A percentile compares a stretch with the other conserved stretches of the same genome.
phyloP scores from a whole-genome alignment of 768 basidiomycete species.

The Chlorophyllum brunneum region DNA sequence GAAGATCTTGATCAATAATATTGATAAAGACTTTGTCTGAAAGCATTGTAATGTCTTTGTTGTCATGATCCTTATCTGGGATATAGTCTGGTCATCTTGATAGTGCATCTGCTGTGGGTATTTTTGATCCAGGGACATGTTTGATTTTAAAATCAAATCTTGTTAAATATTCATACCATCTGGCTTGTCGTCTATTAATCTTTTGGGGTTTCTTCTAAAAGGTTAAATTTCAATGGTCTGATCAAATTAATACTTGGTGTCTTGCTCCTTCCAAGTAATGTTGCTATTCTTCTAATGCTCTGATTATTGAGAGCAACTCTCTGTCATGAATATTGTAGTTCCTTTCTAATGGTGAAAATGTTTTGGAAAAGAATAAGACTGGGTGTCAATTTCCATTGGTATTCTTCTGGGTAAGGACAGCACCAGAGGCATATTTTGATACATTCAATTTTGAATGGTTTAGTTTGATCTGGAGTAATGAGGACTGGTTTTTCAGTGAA shows the following conservation, averaged over 20 bases:
- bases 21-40: constrained; percentile 15
- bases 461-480: background rate
- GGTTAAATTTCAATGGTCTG: constrained; percentile 6
- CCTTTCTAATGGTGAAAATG: background rate
- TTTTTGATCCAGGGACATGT: constrained; percentile 18
- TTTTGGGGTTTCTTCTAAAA: constrained; percentile 20
- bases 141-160: constrained; percentile 26
- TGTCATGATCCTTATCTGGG: constrained; percentile 15
- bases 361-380: constrained; percentile 3
- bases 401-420: constrained; percentile 8
- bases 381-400: background rate
- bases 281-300: constrained; percentile 9
- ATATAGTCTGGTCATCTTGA: constrained; percentile 16
- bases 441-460: background rate
- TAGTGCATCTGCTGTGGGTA: constrained; percentile 15
- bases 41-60: constrained; percentile 13
- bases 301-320: background rate
- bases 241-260: background rate
- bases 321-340: background rate
- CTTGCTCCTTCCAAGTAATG: constrained; percentile 6
- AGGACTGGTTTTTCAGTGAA: background rate
- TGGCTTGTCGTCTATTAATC: constrained; percentile 21
- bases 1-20: constrained; percentile 18
- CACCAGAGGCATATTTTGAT: constrained; percentile 2
- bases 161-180: constrained; percentile 27